Base-by-base conservation (phyloP, 1,284 basidiomycete species). In the Athelia sp. region DNA sequence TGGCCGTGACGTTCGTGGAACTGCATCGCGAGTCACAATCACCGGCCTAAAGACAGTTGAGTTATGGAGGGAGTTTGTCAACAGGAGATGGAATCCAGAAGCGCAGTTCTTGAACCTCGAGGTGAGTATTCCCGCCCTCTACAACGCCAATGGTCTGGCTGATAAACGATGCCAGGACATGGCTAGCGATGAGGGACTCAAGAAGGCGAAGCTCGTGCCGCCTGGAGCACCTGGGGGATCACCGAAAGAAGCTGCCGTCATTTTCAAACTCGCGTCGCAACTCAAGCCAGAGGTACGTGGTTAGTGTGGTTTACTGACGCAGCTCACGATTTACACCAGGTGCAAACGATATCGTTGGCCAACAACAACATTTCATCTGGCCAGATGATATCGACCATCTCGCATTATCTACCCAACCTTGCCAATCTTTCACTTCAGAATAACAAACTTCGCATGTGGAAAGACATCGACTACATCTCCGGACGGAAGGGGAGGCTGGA, bases 251-350 rank as follows among this genome's bases (percentile, higher is more conserved):
- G 81, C 84, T 1, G 80, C 85, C 6, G 91, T 92, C 21, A 81
- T 94, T 34, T 91, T 92, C 72, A 95, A 94, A 68, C 73, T 94
- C 17, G 89, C 90, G 8, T 76, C 80, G 21, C 79, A 87, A 57
- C 78, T 92, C 40, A 82, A 81, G 56, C 92, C 93, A 23, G 78
- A 82, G 54, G 89, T 90, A 58, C 51, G 73, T 62, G 8, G 14
- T 43, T 43, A 22, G 34, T 32, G 36, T 53, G 47, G 26, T 29
- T 13, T 4, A 29, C 13, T 29, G 26, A 29, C 26, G 26, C 56
- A 43, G 52, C 36, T 53, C 31, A 54, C 47, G 15, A 21, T 32
- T 43, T 15, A 26, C 14, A 32, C 1, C 57, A 90, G 86, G 79
- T 89, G 40, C 73, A 83, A 65, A 87, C 90, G 0, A 65, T 93